Evolutionary conservation across 768 basidiomycete genomes (phyloP).

Genomic region (Pleurotus salmoneostramineus): DNA sequence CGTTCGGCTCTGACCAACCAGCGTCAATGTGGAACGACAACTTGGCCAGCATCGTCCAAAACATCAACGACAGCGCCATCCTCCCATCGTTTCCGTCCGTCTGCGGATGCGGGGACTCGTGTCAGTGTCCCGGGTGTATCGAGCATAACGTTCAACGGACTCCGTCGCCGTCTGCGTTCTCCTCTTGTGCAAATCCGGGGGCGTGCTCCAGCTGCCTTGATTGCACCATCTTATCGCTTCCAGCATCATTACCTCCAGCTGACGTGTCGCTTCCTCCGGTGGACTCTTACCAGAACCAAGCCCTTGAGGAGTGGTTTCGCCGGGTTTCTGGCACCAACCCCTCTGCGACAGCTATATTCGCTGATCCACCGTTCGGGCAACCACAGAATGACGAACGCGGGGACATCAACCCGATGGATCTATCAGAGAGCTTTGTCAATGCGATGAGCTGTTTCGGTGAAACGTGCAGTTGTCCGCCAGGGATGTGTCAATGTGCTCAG

Average conservation of each 20-base stretch:
- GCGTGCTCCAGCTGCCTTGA: conserved; percentile 50
- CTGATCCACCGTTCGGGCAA: background rate
- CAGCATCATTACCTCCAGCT: conserved; percentile 34
- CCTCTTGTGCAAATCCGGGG: conserved; percentile 33
- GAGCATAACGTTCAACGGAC: conserved; percentile 39
- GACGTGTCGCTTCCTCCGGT: conserved; percentile 34
- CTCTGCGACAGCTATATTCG: conserved; percentile 5
- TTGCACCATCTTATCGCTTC: conserved; percentile 54
- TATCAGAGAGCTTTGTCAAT: conserved; percentile 7
- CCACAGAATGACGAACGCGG: background rate
- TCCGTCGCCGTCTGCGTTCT: conserved; percentile 30
- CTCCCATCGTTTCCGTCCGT: conserved; percentile 34
- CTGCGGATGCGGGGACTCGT: conserved; percentile 62
- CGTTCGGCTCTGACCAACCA: conserved; percentile 22
- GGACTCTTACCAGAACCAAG: conserved; percentile 36
- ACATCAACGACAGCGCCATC: background rate
- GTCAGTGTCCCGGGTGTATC: conserved; percentile 62
- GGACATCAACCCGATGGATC: background rate
- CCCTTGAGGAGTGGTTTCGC: conserved; percentile 64
- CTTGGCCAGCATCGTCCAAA: background rate
- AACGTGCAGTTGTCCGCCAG: conserved; percentile 3
- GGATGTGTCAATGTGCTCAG: conserved; percentile 6
- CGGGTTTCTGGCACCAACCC: conserved; percentile 37
- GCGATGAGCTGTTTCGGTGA: conserved; percentile 6
- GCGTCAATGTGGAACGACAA: background rate